Evolutionary conservation across 495 filamentous ascomycete species (phyloP), one percentile per base, ranked within the genome.

Genomic region (Aspergillus bridgeri): DNA sequence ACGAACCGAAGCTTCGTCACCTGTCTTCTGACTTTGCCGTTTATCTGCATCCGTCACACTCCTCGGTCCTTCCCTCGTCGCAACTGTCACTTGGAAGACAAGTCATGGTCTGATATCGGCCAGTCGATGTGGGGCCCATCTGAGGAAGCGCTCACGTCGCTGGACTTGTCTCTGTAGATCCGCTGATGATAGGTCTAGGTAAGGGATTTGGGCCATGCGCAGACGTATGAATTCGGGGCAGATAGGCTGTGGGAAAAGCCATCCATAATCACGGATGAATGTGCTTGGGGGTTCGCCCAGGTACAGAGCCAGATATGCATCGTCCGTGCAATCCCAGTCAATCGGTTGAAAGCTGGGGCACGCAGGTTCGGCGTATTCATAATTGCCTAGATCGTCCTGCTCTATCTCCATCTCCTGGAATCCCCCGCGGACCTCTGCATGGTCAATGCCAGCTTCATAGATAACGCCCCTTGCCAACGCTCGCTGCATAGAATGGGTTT

Each of bases 401-500:
- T 33, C 33, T 3, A 60, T 15, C 15, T 60, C 50, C 15, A 60
- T 24, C 15, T 54, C 8, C 47, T 58, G 57, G 17, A 46, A 22
- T 19, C 61, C 61, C 7, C 38, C 45, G 27, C 48, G 54, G n/a
- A 64, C 22, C 38, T 64, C 57, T 25, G 57, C 53, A 22, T 60
- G 29, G 3, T 27, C 48, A 6, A 60, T 22, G 24, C 44, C 38
- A 17, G 55, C 51, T 29, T 64, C 61, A 29, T 57, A 60, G 5
- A 64, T 18, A 20, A 64, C 46, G 11, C 54, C 51, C 47, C 61
- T 53, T 21, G 61, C 57, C 19, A 50, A 38, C 17, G 61, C 61
- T 15, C 57, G 61, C 57, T 60, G 61, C 49, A 60, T n/a, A 9
- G 61, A 51, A n/a, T 60, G 61, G 33, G 49, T 33, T 27, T 64